Base-by-base conservation (phyloP, 495 filamentous ascomycete species). In the Aspergillus taichungensis region DNA sequence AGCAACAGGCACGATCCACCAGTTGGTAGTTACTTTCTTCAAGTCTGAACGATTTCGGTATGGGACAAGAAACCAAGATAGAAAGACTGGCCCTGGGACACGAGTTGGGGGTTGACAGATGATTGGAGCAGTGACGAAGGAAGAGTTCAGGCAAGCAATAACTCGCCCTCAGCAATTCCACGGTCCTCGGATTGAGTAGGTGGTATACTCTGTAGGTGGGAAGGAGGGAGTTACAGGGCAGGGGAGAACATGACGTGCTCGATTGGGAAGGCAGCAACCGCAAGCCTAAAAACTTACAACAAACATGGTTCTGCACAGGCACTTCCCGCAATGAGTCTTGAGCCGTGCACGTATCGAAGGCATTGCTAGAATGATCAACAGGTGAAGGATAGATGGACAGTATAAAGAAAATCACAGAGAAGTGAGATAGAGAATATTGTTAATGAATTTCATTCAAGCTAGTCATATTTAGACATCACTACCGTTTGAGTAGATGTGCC, bases 401-500 rank as follows among this genome's bases (percentile, higher is more conserved):
- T 24, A 24, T 24, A 1, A 24, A 24, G 18, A 24, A n/a, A n/a
- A n/a, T n/a, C n/a, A n/a, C n/a, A n/a, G n/a, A n/a, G n/a, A n/a
- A n/a, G n/a, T n/a, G n/a, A n/a, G n/a, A n/a, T n/a, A n/a, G n/a
- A n/a, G n/a, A n/a, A n/a, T n/a, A n/a, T n/a, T n/a, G n/a, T n/a
- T n/a, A n/a, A n/a, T n/a, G n/a, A n/a, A n/a, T n/a, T n/a, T n/a
- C n/a, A n/a, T n/a, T n/a, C n/a, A n/a, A n/a, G n/a, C n/a, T n/a
- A n/a, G n/a, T n/a, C n/a, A n/a, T n/a, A n/a, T n/a, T n/a, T n/a
- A n/a, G n/a, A n/a, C n/a, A n/a, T n/a, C n/a, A n/a, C n/a, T n/a
- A n/a, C n/a, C n/a, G n/a, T n/a, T n/a, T 34, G n/a, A 11, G n/a
- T 30, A 40, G 33, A 63, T 69, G 65, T 70, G 48, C 63, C 61